These are phyloP conservation scores for Fonsecaea multimorphosa DNA, from an alignment of 2,329 filamentous ascomycete genomes.

Conservation along the genomic window DNA sequence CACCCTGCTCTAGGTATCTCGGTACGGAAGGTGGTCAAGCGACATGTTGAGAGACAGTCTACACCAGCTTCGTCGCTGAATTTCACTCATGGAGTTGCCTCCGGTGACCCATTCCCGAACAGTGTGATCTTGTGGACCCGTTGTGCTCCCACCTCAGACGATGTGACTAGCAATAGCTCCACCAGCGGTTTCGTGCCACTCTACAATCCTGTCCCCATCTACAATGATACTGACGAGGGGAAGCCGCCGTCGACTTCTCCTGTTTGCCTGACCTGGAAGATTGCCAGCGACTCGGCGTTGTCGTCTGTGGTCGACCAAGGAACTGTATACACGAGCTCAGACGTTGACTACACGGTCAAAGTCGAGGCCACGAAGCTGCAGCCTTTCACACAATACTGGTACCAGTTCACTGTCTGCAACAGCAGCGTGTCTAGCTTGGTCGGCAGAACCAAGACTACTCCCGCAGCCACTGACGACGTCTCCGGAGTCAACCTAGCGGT, in stretches of 20 bases:
- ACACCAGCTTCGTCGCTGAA: constrained; percentile 58
- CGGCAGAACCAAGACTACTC: constrained; percentile 74
- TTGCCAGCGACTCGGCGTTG: constrained; percentile 59
- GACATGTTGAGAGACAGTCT: constrained; percentile 55
- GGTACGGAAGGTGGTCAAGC: constrained; percentile 66
- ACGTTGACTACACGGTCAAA: constrained; percentile 78
- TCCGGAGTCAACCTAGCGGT: constrained; percentile 67
- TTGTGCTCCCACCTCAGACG: constrained; percentile 49
- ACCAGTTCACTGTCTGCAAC: constrained; percentile 72
- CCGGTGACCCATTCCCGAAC: constrained; percentile 52
- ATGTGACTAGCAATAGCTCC: constrained; percentile 59
- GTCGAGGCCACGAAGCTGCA: constrained; percentile 66
- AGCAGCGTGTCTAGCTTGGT: constrained; percentile 67
- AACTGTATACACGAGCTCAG: constrained; percentile 70
- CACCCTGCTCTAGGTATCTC: constrained; percentile 69
- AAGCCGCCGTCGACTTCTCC: constrained; percentile 64
- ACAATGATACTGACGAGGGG: constrained; percentile 59
- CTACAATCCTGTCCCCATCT: constrained; percentile 52
- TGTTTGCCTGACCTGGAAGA: constrained; percentile 70
- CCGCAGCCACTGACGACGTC: constrained; percentile 62
- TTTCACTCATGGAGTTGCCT: constrained; percentile 69
- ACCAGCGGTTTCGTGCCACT: constrained; percentile 63
- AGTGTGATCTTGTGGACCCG: constrained; percentile 56
- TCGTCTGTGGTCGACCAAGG: constrained; percentile 61
- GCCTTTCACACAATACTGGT: constrained; percentile 66